These are phyloP conservation scores for Penicillium pancosmium DNA, from an alignment of 495 filamentous ascomycete genomes.

Conservation along the genomic window DNA sequence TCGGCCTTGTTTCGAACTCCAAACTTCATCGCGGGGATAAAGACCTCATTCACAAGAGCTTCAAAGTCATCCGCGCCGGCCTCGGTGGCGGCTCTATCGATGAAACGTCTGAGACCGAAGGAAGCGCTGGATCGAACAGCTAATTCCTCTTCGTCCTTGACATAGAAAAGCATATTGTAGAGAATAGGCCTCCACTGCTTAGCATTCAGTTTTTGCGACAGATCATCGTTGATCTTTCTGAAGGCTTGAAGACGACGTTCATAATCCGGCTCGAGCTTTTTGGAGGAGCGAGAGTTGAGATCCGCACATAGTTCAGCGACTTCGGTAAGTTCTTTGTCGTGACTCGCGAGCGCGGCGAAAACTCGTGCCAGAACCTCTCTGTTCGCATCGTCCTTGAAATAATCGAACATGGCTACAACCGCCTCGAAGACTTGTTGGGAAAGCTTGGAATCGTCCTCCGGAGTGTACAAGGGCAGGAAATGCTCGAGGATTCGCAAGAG, in stretches of 20 bases:
- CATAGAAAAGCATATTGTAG: slow-evolving; percentile 86
- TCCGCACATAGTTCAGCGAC: slow-evolving; percentile 73
- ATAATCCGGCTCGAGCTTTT: slow-evolving; percentile 81
- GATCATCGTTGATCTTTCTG: slow-evolving; percentile 63
- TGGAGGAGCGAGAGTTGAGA: slow-evolving; percentile 73
- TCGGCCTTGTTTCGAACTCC: slow-evolving; percentile 79
- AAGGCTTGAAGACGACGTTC: slow-evolving; percentile 79
- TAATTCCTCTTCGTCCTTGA: slow-evolving; percentile 85
- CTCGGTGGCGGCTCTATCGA: slow-evolving; percentile 56
- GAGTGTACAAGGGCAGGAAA: slow-evolving; percentile 66
- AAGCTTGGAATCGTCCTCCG: slow-evolving; percentile 48
- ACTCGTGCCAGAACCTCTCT: slow-evolving; percentile 72
- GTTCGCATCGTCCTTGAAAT: slow-evolving; percentile 78
- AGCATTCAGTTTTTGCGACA: slow-evolving; percentile 57
- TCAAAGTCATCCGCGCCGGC: slow-evolving; percentile 43
- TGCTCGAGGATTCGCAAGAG: slow-evolving; percentile 74
- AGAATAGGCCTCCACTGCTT: slow-evolving; percentile 89
- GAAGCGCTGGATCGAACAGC: slow-evolving; percentile 84
- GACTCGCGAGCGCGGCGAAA: slow-evolving; percentile 65
- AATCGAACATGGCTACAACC: slow-evolving; percentile 76
- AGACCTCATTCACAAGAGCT: slow-evolving; percentile 57
- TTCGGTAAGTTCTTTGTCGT: slow-evolving; percentile 59
- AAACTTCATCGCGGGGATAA: slow-evolving; percentile 75
- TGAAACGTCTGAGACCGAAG: slow-evolving; percentile 77
- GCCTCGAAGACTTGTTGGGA: slow-evolving; percentile 60